These are phyloP conservation scores for Adansonia gregorii DNA, from an alignment of 441 rosid genomes.

Conservation along the genomic window DNA sequence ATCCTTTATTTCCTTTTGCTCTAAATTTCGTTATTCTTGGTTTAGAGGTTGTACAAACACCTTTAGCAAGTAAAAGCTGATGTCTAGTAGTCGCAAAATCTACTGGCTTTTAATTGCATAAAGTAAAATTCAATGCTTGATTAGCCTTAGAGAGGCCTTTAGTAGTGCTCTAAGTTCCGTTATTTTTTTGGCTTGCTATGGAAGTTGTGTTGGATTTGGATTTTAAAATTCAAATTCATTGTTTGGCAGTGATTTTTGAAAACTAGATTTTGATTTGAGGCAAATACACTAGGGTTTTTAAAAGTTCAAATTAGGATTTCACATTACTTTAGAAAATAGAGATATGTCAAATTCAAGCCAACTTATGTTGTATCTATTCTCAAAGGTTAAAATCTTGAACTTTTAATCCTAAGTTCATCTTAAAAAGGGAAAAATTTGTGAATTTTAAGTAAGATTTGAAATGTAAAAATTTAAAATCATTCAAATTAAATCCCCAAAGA, in stretches of 20 bases:
- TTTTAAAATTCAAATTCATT: background rate
- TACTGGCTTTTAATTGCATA: background rate
- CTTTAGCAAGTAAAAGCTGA: background rate
- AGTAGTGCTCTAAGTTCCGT: background rate
- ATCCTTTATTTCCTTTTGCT: background rate
- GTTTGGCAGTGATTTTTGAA: background rate
- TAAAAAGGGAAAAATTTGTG: background rate
- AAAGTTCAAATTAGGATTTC: background rate
- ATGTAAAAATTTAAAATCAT: background rate
- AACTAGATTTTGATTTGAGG: too few relatives aligned
- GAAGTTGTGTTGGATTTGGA: background rate
- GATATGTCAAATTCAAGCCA: background rate
- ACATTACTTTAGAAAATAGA: background rate
- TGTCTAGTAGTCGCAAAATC: conserved; percentile 2
- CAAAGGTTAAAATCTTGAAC: background rate
- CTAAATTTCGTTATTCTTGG: background rate
- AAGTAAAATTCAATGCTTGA: background rate
- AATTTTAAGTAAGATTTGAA: background rate
- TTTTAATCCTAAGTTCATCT: background rate
- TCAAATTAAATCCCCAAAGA: background rate
- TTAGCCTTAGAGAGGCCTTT: background rate
- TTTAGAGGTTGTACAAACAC: conserved; percentile 9
- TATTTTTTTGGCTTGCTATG: background rate
- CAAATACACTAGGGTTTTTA: background rate
- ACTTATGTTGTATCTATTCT: background rate